A percentile compares a stretch with the other conserved stretches of the same genome.
Evolutionary conservation across 306 rosid species (phyloP).

Genomic region (Dicorynia guianensis): DNA sequence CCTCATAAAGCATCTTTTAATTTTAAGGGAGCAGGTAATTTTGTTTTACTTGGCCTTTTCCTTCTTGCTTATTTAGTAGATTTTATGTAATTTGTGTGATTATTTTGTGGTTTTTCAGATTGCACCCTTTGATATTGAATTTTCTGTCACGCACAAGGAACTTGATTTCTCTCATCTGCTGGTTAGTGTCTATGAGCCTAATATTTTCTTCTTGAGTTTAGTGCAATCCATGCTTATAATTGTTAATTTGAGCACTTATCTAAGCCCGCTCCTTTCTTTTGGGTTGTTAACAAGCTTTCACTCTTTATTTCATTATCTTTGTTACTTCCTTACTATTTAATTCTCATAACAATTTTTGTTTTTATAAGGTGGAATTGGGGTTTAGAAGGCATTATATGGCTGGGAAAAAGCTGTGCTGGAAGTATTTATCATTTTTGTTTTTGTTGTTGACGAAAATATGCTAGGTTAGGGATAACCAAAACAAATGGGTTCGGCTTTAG

Average conservation of each 20-base stretch:
- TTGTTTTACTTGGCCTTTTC: constrained; percentile 19
- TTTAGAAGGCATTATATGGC: background rate
- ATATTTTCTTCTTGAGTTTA: constrained; percentile 40
- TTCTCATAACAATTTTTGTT: background rate
- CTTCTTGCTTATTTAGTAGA: constrained; percentile 31
- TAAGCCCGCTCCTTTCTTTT: no score
- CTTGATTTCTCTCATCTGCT: constrained; percentile 98
- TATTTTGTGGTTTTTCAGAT: constrained; percentile 64
- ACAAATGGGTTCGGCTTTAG: background rate
- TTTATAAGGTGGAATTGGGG: background rate
- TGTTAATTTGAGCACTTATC: constrained; percentile 26
- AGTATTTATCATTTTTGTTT: background rate
- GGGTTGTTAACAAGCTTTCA: background rate
- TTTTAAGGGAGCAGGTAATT: constrained; percentile 94
- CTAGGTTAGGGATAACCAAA: no score
- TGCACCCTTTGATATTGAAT: constrained; percentile 92
- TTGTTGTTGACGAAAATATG: background rate
- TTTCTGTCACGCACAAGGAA: constrained; percentile 96
- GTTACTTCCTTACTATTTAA: background rate
- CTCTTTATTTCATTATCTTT: constrained; percentile 6
- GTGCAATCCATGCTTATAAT: constrained; percentile 9
- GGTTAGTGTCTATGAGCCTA: constrained; percentile 68
- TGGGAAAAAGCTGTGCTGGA: background rate
- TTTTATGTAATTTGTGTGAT: constrained; percentile 19
- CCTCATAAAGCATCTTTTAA: constrained; percentile 94